These are phyloP conservation scores for Borovskyia barvae DNA, from an alignment of 208 protist genomes.

Conservation along the genomic window DNA sequence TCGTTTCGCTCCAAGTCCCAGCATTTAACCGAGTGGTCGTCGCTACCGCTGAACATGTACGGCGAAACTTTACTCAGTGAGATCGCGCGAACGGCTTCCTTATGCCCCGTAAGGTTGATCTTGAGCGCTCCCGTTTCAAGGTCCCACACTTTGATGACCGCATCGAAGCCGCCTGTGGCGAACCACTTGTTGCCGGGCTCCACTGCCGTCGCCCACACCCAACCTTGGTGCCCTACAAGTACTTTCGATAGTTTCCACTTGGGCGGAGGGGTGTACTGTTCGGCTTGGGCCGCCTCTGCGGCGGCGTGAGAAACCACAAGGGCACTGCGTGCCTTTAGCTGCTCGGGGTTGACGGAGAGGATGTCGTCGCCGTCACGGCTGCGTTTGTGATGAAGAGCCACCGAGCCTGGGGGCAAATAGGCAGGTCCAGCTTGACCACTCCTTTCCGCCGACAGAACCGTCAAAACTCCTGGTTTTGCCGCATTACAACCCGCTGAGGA, in stretches of 20 bases:
- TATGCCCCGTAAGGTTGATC: conserved; percentile 99
- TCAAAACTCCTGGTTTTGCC: conserved; percentile 9
- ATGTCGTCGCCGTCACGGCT: conserved; percentile 32
- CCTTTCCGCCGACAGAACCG: conserved; percentile 5
- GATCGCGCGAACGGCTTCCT: conserved; percentile 87
- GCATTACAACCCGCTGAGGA: not conserved
- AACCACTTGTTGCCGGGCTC: conserved; percentile 99
- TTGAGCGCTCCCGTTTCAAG: conserved; percentile 95
- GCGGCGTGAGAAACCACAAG: conserved; percentile 34
- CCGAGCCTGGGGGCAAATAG: no score
- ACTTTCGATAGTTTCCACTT: conserved; percentile 96
- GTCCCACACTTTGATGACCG: conserved; percentile 99
- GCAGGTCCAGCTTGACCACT: no score
- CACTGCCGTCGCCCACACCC: conserved; percentile 96
- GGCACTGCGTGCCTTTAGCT: conserved; percentile 48
- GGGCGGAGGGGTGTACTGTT: conserved; percentile 44
- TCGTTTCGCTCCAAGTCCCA: conserved; percentile 99
- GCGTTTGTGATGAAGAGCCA: conserved; percentile 34
- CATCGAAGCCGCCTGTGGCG: conserved; percentile 96
- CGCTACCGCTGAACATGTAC: conserved; percentile 98
- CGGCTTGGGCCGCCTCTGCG: conserved; percentile 5
- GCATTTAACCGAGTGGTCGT: conserved; percentile 98
- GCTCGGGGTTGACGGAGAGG: conserved; percentile 49
- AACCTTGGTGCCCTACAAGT: conserved; percentile 92
- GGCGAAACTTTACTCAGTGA: conserved; percentile 92